Conservation (phyloP, 768 basidiomycete species). For the Phylloporus scabripes region DNA sequence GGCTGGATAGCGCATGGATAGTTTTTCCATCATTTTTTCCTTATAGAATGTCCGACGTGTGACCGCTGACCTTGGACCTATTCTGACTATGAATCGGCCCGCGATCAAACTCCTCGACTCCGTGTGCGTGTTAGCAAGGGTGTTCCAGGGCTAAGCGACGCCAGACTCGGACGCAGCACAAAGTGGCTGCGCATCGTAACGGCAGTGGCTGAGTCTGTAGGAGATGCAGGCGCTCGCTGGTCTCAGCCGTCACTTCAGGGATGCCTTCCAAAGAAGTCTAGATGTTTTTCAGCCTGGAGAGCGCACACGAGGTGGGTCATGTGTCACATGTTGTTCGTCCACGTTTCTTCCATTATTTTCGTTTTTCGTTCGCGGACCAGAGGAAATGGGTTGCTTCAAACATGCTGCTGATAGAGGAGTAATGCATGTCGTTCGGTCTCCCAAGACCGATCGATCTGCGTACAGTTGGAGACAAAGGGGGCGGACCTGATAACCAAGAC, state of each 20-base stretch:
- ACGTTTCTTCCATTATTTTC: slow-evolving; percentile 1
- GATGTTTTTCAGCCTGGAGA: neutral
- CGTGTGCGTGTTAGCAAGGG: slow-evolving; percentile 22
- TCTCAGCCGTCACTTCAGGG: neutral
- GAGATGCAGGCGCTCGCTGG: slow-evolving; percentile 18
- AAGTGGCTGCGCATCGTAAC: too few relatives aligned
- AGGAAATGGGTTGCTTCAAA: neutral
- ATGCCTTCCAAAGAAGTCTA: neutral
- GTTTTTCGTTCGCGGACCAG: neutral
- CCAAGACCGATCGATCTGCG: neutral
- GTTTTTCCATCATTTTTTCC: slow-evolving; percentile 5
- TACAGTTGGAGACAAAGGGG: neutral
- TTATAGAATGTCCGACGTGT: slow-evolving; percentile 29
- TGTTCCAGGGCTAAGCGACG: too few relatives aligned
- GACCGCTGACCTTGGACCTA: slow-evolving; percentile 11
- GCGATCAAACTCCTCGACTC: slow-evolving; percentile 31
- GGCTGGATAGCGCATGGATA: slow-evolving; percentile 12
- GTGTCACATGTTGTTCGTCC: neutral
- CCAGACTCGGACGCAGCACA: too few relatives aligned
- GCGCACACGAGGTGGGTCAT: neutral
- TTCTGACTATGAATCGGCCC: slow-evolving; percentile 19
- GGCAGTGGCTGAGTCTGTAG: too few relatives aligned
- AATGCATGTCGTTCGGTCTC: neutral
- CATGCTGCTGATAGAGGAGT: too few relatives aligned
- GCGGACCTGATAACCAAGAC: too few relatives aligned